Base-by-base conservation (phyloP, 2,329 filamentous ascomycete species). In the Fusarium robinianum region DNA sequence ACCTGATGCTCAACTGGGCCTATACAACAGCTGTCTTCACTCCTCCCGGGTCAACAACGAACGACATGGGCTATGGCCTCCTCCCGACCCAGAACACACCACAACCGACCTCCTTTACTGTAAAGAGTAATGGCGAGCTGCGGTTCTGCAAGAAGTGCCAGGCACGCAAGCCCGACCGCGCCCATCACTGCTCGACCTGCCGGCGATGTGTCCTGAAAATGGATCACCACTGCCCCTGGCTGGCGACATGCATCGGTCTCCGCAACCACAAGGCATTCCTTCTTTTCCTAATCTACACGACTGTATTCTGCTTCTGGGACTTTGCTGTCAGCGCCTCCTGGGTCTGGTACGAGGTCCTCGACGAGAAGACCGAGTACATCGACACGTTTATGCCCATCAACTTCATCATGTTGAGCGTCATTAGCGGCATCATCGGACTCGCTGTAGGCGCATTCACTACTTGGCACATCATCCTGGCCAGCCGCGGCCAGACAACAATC, bases 181-280 rank as follows among this genome's bases (percentile, higher is more conserved):
- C 92, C 21, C 94, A 99, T 69, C 94, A 99, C 74, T 99, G 94
- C 77, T 95, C 90, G 8, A 95, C 90, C 4, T 99, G 94, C 72
- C 83, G 86, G 57, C 86, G 87, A 63, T 99, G 94, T 67, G 91
- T 99, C 17, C 77, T 99, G 67, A 99, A 99, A 76, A 99, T 99
- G 94, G 94, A 99, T 66, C 94, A 99, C 68, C 94, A 99, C 72
- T 99, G 94, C 67, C 94, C 94, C 11, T 99, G 94, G 94, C 79
- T 99, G 35, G 92, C 94, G 18, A 96, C 90, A 4, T 99, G 94
- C 68, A 88, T 99, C 47, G 94, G 94, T 14, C 75, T 99, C 53
- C 83, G 83, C 63, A 99, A 99, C 71, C 95, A 96, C 77, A 99
- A 99, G 72, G 80, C 91, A 0, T 99, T 99, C 65, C 68, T 99